Base-by-base conservation (phyloP, 2,329 filamentous ascomycete genomes). In the Aschersonia sp. region DNA sequence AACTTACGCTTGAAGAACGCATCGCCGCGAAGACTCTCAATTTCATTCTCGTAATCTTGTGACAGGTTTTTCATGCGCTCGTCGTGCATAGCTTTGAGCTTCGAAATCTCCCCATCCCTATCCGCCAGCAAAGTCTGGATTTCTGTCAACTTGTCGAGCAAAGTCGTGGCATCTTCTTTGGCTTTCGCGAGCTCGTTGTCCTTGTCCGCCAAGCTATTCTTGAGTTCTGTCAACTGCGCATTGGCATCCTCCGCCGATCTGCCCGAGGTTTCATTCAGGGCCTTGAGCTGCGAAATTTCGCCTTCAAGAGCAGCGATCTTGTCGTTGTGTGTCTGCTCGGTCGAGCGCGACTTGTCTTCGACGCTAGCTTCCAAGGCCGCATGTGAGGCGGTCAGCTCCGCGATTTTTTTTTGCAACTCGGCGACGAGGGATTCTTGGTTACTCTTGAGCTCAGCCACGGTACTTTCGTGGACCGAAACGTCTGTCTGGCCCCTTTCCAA, bases 1-100 rank as follows among this genome's bases (percentile, higher is more conserved):
- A 76, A 81, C 60, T 80, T 77, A 53, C 74, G 73, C 64, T 79
- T 80, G 63, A 79, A 79, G 58, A 75, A 75, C 11, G 78, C 77
- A 52, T 82, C 77, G 29, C 76, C 78, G 49, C 73, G 72, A 12
- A 81, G 70, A 49, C 73, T 73, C 56, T 81, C 78, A 47, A 83
- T 81, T 59, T 82, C 78, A n/a, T 72, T 69, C 58, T 81, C 74
- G 53, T 79, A 80, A 53, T 81, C 78, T 52, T 75, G 67, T 1
- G 76, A 77, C 47, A 82, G 61, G 51, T 70, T 71, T 59, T 75
- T 68, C 53, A 83, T 68, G 57, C 78, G 75, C 53, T 73, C 69
- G 51, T 76, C 69, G 56, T 82, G 75, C 58, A 72, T 73, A 42
- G 67, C 64, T 60, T 78, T 72, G 50, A 79, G 61, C 56, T 71